phyloP scores from a whole-genome alignment of 1,139 yeast genomes.

The Saccharomyces hybrid region DNA sequence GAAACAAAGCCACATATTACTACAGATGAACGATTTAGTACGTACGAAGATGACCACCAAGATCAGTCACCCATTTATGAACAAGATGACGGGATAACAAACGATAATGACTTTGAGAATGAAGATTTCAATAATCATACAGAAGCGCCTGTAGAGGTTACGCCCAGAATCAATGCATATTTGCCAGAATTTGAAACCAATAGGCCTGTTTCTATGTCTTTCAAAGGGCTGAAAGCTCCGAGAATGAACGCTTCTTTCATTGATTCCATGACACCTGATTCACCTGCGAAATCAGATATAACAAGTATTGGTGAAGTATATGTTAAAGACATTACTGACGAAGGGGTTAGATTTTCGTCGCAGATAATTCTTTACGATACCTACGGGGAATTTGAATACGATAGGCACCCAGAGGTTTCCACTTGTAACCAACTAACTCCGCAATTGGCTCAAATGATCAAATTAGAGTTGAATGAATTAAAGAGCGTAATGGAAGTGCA shows the following conservation, averaged over 20 bases:
- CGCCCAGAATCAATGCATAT: slow-evolving; percentile 19
- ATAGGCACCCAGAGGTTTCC: slow-evolving; percentile 87
- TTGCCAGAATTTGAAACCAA: slow-evolving; percentile 17
- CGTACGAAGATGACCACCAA: neutral
- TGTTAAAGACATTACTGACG: neutral
- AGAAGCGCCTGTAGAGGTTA: slow-evolving; percentile 4
- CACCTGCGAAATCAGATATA: slow-evolving; percentile 1
- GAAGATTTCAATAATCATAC: slow-evolving; percentile 20
- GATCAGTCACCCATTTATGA: neutral
- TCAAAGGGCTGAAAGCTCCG: slow-evolving; percentile 55
- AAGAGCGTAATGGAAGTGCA: slow-evolving; percentile 80
- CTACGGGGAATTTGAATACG: slow-evolving; percentile 76
- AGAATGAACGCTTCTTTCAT: slow-evolving; percentile 36
- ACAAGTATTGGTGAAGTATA: neutral
- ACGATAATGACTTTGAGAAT: slow-evolving; percentile 18
- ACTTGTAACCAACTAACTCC: slow-evolving; percentile 93
- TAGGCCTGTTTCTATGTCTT: slow-evolving; percentile 62
- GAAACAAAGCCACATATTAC: neutral
- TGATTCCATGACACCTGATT: slow-evolving; percentile 2
- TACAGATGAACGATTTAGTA: neutral
- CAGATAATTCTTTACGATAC: slow-evolving; percentile 82
- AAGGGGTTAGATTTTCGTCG: slow-evolving; percentile 63
- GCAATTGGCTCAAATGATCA: slow-evolving; percentile 74
- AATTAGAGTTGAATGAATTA: slow-evolving; percentile 73
- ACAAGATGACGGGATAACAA: slow-evolving; percentile 3